These are phyloP conservation scores for Monilinia vaccinii-corymbosi DNA, from an alignment of 2,329 filamentous ascomycete species.

Conservation along the genomic window DNA sequence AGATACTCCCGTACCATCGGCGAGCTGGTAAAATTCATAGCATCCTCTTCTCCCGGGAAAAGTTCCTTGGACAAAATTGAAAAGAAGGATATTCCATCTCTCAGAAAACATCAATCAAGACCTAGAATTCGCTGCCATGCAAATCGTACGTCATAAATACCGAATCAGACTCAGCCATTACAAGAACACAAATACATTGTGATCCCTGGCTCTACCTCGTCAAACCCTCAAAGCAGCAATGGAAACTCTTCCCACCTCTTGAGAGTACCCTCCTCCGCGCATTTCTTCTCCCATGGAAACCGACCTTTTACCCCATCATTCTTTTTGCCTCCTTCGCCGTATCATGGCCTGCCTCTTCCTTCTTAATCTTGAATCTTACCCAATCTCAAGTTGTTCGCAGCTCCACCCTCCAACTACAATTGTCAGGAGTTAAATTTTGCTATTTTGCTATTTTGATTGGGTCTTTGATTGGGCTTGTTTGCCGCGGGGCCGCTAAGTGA, in stretches of 20 bases:
- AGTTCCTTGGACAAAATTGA: slow-evolving; percentile 18
- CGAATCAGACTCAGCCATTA: not conserved
- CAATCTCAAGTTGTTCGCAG: slow-evolving; percentile 34
- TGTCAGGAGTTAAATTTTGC: slow-evolving; percentile 39
- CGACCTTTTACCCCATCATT: slow-evolving; percentile 52
- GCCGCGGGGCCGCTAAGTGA: slow-evolving; percentile 24
- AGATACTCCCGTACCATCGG: slow-evolving; percentile 41
- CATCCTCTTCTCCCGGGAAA: slow-evolving; percentile 14
- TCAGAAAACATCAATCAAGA: not conserved
- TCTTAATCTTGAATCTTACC: slow-evolving; percentile 51
- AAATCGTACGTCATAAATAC: not conserved
- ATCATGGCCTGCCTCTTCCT: slow-evolving; percentile 47
- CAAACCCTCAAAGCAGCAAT: slow-evolving; percentile 43
- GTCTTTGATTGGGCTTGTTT: slow-evolving; percentile 34
- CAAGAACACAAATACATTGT: slow-evolving; percentile 33
- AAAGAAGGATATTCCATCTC: not conserved
- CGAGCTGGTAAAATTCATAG: slow-evolving; percentile 5
- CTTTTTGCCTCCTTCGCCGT: slow-evolving; percentile 47
- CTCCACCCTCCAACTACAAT: slow-evolving; percentile 22
- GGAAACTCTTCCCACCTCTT: slow-evolving; percentile 40
- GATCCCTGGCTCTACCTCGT: slow-evolving; percentile 50
- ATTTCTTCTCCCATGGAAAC: slow-evolving; percentile 53
- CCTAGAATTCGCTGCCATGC: not conserved
- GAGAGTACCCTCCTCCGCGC: slow-evolving; percentile 41
- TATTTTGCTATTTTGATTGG: slow-evolving; percentile 42